Evolutionary conservation across 1,284 basidiomycete genomes (phyloP).

Genomic region (Leccinum solheimii): DNA sequence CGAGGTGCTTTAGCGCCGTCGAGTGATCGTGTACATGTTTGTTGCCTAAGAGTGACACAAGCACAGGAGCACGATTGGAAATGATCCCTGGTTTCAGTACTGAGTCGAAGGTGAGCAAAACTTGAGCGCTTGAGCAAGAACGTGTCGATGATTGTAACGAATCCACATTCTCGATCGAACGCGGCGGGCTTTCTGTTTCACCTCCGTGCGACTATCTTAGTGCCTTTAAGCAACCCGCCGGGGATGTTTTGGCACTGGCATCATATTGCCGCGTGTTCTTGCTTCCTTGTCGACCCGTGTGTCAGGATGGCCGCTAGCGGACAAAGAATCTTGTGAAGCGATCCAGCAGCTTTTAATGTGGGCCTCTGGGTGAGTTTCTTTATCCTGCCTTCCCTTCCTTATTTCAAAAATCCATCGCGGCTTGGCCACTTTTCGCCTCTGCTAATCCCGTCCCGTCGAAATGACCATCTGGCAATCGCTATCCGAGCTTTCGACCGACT

Average conservation of each 20-base stretch:
- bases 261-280: conserved; percentile 22
- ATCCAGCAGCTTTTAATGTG: conserved; percentile 20
- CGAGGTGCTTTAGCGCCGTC: conserved; percentile 2
- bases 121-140: conserved; percentile 1
- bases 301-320: not conserved
- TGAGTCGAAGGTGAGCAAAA: conserved; percentile 3
- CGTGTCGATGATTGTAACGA: not conserved
- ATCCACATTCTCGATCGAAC: conserved; percentile 7
- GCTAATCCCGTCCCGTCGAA: conserved; percentile 1
- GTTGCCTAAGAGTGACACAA: not conserved
- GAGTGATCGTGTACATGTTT: not conserved
- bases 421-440: conserved; percentile 8
- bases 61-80: not conserved
- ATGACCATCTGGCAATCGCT: conserved; percentile 33
- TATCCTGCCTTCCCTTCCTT: conserved; percentile 5
- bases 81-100: not conserved
- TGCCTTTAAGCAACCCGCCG: conserved; percentile 25
- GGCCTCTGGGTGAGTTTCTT: not conserved
- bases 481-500: conserved; percentile 25
- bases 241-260: conserved; percentile 2
- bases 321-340: conserved; percentile 18
- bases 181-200: conserved; percentile 10
- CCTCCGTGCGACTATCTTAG: conserved; percentile 12
- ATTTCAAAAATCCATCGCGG: not conserved
- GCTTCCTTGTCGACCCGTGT: conserved; percentile 17